These are phyloP conservation scores for Nigrospora osmanthi DNA, from an alignment of 2,329 filamentous ascomycete species.

Conservation along the genomic window DNA sequence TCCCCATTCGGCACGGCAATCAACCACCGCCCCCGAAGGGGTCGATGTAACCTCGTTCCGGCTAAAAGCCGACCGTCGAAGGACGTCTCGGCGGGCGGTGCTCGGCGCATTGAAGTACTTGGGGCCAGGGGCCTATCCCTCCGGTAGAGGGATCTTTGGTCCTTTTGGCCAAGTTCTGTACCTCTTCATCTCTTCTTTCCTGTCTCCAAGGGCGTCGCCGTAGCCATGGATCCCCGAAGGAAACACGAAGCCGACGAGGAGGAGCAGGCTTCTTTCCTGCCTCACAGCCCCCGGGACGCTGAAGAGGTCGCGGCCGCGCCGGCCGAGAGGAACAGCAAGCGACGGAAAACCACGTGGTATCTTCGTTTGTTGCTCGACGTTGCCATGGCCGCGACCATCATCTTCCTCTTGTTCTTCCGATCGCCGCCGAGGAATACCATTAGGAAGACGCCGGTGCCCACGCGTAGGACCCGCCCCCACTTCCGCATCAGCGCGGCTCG, in stretches of 20 bases:
- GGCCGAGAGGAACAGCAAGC: constrained; percentile 5
- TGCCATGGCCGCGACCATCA: constrained; percentile 19
- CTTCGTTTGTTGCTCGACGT: constrained; percentile 20
- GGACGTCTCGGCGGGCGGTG: too few species aligned
- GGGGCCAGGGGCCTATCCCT: too few species aligned
- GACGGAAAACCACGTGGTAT: constrained; percentile 9
- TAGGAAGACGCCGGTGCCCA: constrained; percentile 19
- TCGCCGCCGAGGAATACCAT: constrained; percentile 7
- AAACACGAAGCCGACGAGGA: constrained; percentile 18
- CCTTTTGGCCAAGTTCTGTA: too few species aligned
- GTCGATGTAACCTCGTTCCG: too few species aligned
- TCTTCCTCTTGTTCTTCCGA: constrained; percentile 11
- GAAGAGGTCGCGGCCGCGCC: constrained; percentile 4
- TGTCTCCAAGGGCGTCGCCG: too few species aligned
- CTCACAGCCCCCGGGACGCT: background rate
- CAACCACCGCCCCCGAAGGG: too few species aligned
- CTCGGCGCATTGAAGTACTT: too few species aligned
- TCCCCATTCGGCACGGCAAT: too few species aligned
- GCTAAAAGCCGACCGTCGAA: too few species aligned
- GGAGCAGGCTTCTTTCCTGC: constrained; percentile 20
- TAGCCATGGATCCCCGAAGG: background rate
- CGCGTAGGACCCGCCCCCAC: constrained; percentile 13
- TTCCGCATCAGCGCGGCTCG: too few species aligned
- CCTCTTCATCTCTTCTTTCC: too few species aligned
- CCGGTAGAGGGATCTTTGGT: too few species aligned